A percentile compares a stretch with the other conserved stretches of the same genome.
Conservation (phyloP, 306 rosid species). For the Geum urbanum region DNA sequence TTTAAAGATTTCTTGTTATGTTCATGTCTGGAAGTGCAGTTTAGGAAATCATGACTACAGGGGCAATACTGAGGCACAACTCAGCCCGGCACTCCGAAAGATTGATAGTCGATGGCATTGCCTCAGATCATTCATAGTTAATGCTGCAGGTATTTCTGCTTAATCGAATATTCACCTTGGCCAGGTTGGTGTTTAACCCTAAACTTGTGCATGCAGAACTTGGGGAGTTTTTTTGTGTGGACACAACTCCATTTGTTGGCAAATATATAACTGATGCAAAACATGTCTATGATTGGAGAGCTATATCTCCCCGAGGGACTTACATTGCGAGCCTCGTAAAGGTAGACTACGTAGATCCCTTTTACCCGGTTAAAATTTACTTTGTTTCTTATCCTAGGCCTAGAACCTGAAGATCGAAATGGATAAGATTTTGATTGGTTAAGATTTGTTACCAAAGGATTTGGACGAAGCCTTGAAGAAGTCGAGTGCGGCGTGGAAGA, state of each 20-base stretch:
- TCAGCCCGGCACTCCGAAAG: conserved; percentile 43
- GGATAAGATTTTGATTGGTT: too few species aligned
- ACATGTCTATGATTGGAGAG: conserved; percentile 47
- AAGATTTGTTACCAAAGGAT: conserved; percentile 23
- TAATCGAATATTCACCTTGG: background rate
- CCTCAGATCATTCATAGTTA: conserved; percentile 58
- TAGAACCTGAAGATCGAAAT: too few species aligned
- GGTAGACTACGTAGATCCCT: conserved; percentile 28
- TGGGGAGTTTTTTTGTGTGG: conserved; percentile 69
- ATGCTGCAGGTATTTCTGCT: conserved; percentile 42
- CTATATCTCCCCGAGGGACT: conserved; percentile 39
- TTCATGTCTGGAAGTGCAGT: conserved; percentile 29
- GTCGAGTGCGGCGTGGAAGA: conserved; percentile 77
- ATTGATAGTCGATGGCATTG: conserved; percentile 69
- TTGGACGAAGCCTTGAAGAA: conserved; percentile 32
- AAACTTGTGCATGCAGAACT: conserved; percentile 31
- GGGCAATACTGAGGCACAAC: conserved; percentile 68
- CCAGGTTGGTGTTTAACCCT: too few species aligned
- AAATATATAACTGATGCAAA: conserved; percentile 32
- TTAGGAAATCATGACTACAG: conserved; percentile 85
- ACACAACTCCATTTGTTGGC: conserved; percentile 61
- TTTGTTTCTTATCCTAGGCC: too few species aligned
- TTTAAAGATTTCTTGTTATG: background rate
- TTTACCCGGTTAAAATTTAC: too few species aligned
- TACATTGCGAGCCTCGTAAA: conserved; percentile 48